Conservation (phyloP, 805 yeast genomes). For the Saturnispora ahearnii region DNA sequence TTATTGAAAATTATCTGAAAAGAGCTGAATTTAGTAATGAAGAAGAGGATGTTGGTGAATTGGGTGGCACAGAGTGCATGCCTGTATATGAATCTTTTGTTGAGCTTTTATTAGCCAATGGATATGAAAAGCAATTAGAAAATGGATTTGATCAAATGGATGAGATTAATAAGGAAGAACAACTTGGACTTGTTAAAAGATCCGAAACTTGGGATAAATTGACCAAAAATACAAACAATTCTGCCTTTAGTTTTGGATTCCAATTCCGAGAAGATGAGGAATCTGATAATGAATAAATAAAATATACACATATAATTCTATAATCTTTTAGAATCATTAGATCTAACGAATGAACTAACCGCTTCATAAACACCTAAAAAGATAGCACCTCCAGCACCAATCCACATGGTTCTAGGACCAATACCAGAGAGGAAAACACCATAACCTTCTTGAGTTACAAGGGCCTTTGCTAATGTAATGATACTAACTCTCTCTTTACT, state of each 20-base stretch:
- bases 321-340: conserved; percentile 1
- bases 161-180: conserved; percentile 27
- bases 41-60: conserved; percentile 61
- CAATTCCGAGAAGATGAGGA: conserved; percentile 16
- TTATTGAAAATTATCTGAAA: conserved; percentile 8
- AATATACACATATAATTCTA: not conserved
- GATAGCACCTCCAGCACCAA: conserved; percentile 96
- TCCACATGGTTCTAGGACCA: conserved; percentile 97
- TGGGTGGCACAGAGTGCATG: conserved; percentile 25
- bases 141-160: conserved; percentile 29
- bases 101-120: conserved; percentile 36
- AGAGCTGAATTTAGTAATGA: conserved; percentile 19
- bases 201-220: conserved; percentile 47
- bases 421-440: conserved; percentile 71
- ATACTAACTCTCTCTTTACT: conserved; percentile 41
- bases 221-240: conserved; percentile 12
- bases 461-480: conserved; percentile 36
- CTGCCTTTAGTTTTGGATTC: conserved; percentile 30
- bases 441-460: conserved; percentile 66
- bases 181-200: conserved; percentile 24
- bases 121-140: conserved; percentile 29
- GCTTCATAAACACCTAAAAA: conserved; percentile 90
- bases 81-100: conserved; percentile 59
- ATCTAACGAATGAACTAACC: conserved; percentile 29
- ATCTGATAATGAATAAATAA: not conserved